phyloP scores from a whole-genome alignment of 2,329 filamentous ascomycete species.

The Akanthomyces muscarius region DNA sequence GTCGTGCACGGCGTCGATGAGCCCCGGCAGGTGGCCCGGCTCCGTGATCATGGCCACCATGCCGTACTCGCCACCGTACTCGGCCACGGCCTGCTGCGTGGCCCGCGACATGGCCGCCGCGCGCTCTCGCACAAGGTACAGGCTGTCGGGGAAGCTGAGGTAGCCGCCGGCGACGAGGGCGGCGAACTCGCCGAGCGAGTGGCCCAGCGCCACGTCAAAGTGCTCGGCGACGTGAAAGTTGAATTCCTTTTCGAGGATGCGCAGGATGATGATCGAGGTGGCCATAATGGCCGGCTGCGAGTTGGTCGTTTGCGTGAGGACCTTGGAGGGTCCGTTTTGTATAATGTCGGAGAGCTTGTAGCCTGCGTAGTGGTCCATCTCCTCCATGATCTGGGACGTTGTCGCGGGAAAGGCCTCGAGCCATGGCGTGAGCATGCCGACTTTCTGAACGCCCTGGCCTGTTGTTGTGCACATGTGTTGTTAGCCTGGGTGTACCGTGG shows the following conservation, averaged over 20 bases:
- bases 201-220: constrained; percentile 80
- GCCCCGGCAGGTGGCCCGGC: constrained; percentile 63
- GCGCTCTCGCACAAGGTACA: constrained; percentile 70
- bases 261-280: constrained; percentile 83
- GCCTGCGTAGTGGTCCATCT: constrained; percentile 75
- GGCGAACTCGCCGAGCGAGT: constrained; percentile 90
- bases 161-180: constrained; percentile 83
- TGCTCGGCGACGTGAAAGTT: constrained; percentile 66
- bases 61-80: constrained; percentile 77
- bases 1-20: constrained; percentile 71
- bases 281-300: constrained; percentile 97
- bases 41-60: constrained; percentile 94
- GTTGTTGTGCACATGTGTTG: constrained; percentile 32
- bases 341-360: constrained; percentile 75
- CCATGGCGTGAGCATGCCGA: constrained; percentile 85
- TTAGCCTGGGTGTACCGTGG: not conserved
- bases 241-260: constrained; percentile 81
- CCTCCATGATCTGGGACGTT: constrained; percentile 70
- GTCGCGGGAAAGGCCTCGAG: constrained; percentile 79
- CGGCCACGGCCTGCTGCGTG: constrained; percentile 59
- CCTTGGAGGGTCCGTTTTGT: constrained; percentile 69
- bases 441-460: constrained; percentile 87
- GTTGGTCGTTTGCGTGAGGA: constrained; percentile 77
- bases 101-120: constrained; percentile 82
- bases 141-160: constrained; percentile 70